A percentile compares a stretch with the other conserved stretches of the same genome.
phyloP scores from a whole-genome alignment of 2,329 filamentous ascomycete genomes.

The Botryotinia convoluta region DNA sequence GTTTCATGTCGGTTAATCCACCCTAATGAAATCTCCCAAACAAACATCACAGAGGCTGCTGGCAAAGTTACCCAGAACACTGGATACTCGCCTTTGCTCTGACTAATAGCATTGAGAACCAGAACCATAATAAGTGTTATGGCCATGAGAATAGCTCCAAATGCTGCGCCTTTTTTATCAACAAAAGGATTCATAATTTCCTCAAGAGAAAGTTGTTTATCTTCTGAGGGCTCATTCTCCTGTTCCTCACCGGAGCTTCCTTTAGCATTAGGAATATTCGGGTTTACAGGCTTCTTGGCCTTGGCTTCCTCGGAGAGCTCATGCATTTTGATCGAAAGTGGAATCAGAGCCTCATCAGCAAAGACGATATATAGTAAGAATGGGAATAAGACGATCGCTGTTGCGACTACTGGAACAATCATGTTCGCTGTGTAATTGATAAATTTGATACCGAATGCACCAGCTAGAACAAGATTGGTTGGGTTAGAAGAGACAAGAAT shows the following conservation, averaged over 20 bases:
- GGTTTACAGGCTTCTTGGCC: slow-evolving; percentile 60
- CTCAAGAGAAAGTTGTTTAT: slow-evolving; percentile 60
- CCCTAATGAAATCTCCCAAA: slow-evolving; percentile 62
- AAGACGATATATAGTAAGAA: slow-evolving; percentile 70
- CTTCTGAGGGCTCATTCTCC: slow-evolving; percentile 44
- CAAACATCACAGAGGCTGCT: slow-evolving; percentile 65
- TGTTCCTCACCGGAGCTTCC: slow-evolving; percentile 54
- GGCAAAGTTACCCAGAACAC: slow-evolving; percentile 70
- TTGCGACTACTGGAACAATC: slow-evolving; percentile 69
- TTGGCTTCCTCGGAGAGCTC: slow-evolving; percentile 58
- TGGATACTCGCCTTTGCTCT: slow-evolving; percentile 49
- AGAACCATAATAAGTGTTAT: slow-evolving; percentile 64
- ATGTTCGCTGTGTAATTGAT: slow-evolving; percentile 75
- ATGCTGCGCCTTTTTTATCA: slow-evolving; percentile 62
- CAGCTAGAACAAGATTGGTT: slow-evolving; percentile 71
- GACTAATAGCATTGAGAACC: slow-evolving; percentile 60
- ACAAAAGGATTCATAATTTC: slow-evolving; percentile 75
- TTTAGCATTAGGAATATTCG: slow-evolving; percentile 66
- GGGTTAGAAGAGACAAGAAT: slow-evolving; percentile 77
- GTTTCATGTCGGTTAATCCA: slow-evolving; percentile 64
- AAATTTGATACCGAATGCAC: slow-evolving; percentile 70
- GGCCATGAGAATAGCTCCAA: slow-evolving; percentile 65
- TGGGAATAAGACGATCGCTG: slow-evolving; percentile 65
- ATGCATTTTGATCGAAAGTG: slow-evolving; percentile 64
- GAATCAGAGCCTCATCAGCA: slow-evolving; percentile 60